A percentile compares a stretch with the other conserved stretches of the same genome.
Evolutionary conservation across 345 rosid species (phyloP).

Genomic region (Moringa oleifera): DNA sequence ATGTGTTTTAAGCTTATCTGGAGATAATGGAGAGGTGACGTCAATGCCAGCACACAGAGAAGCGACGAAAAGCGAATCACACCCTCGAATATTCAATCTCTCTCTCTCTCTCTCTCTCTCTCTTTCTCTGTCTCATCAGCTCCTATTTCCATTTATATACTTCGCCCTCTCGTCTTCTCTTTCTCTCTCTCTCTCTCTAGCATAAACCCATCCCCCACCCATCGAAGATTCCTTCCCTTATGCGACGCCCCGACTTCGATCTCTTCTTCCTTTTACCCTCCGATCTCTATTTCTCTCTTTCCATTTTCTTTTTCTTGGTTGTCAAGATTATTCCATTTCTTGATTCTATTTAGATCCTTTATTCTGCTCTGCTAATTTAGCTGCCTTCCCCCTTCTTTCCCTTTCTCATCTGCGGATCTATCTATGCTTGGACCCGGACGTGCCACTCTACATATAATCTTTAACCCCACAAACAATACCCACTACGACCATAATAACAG

Average conservation of each 20-base stretch:
- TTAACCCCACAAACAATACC: not conserved
- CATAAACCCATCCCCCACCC: too few relatives aligned
- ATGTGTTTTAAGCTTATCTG: constrained; percentile 30
- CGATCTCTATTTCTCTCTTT: not conserved
- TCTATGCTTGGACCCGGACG: constrained; percentile 28
- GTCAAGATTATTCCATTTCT: constrained; percentile 45
- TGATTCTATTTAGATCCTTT: constrained; percentile 77
- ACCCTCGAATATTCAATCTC: constrained; percentile 40
- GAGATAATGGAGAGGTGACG: constrained; percentile 12
- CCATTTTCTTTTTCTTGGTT: constrained; percentile 5
- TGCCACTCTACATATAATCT: not conserved
- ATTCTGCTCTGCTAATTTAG: constrained; percentile 28
- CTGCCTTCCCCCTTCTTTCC: constrained; percentile 6
- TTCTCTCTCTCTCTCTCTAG: not conserved
- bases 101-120: constrained; percentile 13
- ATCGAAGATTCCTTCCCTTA: constrained; percentile 54
- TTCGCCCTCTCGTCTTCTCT: constrained; percentile 8
- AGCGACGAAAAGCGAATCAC: constrained; percentile 39
- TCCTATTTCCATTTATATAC: too few relatives aligned
- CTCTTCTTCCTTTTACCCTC: constrained; percentile 7
- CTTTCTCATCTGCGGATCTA: constrained; percentile 29
- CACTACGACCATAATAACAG: not conserved
- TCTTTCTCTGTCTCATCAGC: not conserved
- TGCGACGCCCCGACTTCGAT: constrained; percentile 83
- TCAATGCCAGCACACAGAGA: constrained; percentile 32